Evolutionary conservation across 768 basidiomycete species (phyloP).

Genomic region (Strobilomyces dryophilus): DNA sequence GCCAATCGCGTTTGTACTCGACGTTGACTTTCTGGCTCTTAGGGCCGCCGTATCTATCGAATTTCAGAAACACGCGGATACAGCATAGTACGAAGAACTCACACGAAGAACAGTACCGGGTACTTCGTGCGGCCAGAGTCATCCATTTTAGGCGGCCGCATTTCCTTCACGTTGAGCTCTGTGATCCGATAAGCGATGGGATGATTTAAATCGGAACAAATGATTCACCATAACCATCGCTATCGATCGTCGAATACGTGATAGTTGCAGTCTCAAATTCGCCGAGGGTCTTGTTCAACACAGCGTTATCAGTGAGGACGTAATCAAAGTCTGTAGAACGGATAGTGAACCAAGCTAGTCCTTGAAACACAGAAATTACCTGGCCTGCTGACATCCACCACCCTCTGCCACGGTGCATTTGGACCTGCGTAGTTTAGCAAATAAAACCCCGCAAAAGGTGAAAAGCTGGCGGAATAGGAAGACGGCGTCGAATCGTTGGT

Average conservation of each 20-base stretch:
- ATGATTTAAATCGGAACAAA: conserved; percentile 14
- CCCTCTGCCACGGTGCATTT: conserved; percentile 80
- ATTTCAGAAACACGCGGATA: conserved; percentile 3
- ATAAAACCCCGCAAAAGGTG: conserved; percentile 84
- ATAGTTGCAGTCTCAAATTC: conserved; percentile 72
- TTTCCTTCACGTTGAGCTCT: conserved; percentile 90
- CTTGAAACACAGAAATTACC: conserved; percentile 30
- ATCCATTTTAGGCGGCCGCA: conserved; percentile 90
- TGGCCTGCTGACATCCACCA: conserved; percentile 52
- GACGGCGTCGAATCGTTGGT: conserved; percentile 50
- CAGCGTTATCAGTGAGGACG: conserved; percentile 66
- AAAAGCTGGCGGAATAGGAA: conserved; percentile 70
- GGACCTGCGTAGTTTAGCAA: conserved; percentile 78
- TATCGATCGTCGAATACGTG: conserved; percentile 65
- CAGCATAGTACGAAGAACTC: conserved; percentile 6
- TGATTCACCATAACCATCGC: conserved; percentile 70
- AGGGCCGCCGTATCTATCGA: conserved; percentile 82
- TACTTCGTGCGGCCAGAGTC: conserved; percentile 94
- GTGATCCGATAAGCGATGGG: conserved; percentile 18
- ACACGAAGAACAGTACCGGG: conserved; percentile 90
- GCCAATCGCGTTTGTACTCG: conserved; percentile 16
- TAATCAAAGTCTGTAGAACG: conserved; percentile 51
- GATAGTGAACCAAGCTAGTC: background rate
- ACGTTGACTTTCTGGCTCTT: conserved; percentile 73
- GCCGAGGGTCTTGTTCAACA: conserved; percentile 56